phyloP scores from a whole-genome alignment of 371 early-diverging fungal species.

The Blyttiomyces sp. region DNA sequence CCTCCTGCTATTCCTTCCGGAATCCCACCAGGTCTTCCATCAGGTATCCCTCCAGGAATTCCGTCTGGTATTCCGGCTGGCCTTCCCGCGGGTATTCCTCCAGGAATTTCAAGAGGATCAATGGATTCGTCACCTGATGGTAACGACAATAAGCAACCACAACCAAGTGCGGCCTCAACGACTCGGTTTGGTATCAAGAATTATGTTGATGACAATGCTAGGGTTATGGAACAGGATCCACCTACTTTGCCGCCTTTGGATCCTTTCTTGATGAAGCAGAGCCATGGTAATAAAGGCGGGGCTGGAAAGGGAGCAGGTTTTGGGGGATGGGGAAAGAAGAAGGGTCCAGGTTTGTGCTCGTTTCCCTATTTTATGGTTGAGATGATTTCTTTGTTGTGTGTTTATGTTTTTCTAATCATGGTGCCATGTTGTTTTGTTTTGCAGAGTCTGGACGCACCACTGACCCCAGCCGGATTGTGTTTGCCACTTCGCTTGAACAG shows the following conservation, averaged over 20 bases:
- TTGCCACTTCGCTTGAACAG: constrained; percentile 41
- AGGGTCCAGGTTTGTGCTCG: constrained; percentile 25
- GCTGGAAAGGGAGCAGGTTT: neutral
- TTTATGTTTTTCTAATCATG: too few species aligned
- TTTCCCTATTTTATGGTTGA: neutral
- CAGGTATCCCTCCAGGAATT: neutral
- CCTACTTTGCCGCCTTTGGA: constrained; percentile 22
- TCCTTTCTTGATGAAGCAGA: neutral
- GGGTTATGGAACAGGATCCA: constrained; percentile 39
- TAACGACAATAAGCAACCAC: too few species aligned
- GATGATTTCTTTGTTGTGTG: neutral
- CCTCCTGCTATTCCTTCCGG: neutral
- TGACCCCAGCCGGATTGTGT: constrained; percentile 29
- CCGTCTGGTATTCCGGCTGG: neutral
- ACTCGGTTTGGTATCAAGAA: too few species aligned
- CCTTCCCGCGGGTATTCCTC: neutral
- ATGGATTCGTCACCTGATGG: too few species aligned
- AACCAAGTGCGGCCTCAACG: too few species aligned
- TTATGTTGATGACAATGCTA: constrained; percentile 40
- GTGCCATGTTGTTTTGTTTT: too few species aligned
- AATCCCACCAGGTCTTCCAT: neutral
- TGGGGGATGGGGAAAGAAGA: constrained; percentile 26
- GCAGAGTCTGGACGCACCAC: too few species aligned
- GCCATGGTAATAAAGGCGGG: constrained; percentile 4
- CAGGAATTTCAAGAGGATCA: too few species aligned